These are phyloP conservation scores for Mycena rosella DNA, from an alignment of 768 basidiomycete species.

Conservation along the genomic window DNA sequence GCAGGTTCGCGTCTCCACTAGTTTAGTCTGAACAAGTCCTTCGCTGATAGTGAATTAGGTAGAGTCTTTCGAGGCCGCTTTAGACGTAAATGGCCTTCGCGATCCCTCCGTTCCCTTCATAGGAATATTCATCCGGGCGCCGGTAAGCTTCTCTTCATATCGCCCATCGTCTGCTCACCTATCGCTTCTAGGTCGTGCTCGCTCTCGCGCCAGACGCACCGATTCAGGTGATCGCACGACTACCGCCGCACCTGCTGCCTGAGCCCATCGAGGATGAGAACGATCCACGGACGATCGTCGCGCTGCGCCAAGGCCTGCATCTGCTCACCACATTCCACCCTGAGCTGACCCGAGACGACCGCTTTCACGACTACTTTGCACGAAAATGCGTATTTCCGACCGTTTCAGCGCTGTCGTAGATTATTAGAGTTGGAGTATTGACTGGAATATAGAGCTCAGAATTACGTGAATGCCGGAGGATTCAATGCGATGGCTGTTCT, in stretches of 20 bases:
- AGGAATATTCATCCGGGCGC: constrained; percentile 95
- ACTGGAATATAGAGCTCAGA: too few species aligned
- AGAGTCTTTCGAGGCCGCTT: constrained; percentile 90
- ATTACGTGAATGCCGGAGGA: too few species aligned
- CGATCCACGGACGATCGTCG: constrained; percentile 81
- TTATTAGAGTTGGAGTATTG: neutral
- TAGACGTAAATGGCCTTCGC: constrained; percentile 73
- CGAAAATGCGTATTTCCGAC: constrained; percentile 71
- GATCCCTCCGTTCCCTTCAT: constrained; percentile 74
- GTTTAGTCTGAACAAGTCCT: neutral
- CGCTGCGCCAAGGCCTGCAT: constrained; percentile 85
- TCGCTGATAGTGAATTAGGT: constrained; percentile 59
- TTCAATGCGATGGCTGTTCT: too few species aligned
- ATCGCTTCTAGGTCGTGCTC: constrained; percentile 69
- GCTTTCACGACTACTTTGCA: constrained; percentile 95
- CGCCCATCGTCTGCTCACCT: constrained; percentile 11
- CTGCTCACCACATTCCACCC: constrained; percentile 95
- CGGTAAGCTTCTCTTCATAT: constrained; percentile 61
- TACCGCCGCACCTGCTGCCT: constrained; percentile 67
- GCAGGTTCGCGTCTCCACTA: constrained; percentile 67
- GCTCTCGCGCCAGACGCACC: constrained; percentile 66
- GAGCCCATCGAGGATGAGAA: constrained; percentile 57
- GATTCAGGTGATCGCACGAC: constrained; percentile 77
- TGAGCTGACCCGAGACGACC: constrained; percentile 86
- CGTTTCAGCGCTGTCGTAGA: constrained; percentile 13